These are phyloP conservation scores for Gymnopilus junonius DNA, from an alignment of 768 basidiomycete genomes.

Conservation along the genomic window DNA sequence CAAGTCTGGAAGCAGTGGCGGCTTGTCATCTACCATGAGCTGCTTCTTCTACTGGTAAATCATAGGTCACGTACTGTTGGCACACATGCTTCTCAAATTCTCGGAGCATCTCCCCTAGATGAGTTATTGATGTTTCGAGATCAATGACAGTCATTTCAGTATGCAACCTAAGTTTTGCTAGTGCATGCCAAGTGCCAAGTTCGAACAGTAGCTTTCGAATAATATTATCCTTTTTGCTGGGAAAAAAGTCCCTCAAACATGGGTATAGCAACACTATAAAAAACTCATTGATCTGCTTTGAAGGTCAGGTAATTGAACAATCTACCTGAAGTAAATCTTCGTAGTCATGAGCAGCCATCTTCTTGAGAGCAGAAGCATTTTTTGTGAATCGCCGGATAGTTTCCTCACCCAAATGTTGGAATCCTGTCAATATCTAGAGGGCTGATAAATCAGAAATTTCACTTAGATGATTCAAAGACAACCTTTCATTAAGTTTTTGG, in stretches of 20 bases:
- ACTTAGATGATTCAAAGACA: not conserved
- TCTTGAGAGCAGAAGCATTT: constrained; percentile 35
- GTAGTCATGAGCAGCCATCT: constrained; percentile 38
- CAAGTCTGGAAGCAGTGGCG: not conserved
- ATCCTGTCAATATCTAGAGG: constrained; percentile 26
- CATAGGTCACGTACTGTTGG: constrained; percentile 25
- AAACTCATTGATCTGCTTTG: not conserved
- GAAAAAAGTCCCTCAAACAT: constrained; percentile 39
- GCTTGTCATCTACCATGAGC: constrained; percentile 21
- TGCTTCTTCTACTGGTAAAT: constrained; percentile 35
- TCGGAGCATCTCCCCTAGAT: constrained; percentile 27
- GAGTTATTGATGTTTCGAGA: constrained; percentile 19
- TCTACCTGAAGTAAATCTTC: constrained; percentile 43
- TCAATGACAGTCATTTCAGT: constrained; percentile 21
- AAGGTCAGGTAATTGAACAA: not conserved
- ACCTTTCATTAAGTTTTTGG: constrained; percentile 29
- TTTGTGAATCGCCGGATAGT: constrained; percentile 33
- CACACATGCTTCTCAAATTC: constrained; percentile 28
- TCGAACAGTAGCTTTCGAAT: constrained; percentile 28
- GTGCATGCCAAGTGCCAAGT: constrained; percentile 37
- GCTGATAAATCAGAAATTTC: constrained; percentile 4
- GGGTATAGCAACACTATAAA: constrained; percentile 38
- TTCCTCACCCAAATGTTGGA: too few relatives aligned
- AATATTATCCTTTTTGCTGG: constrained; percentile 26
- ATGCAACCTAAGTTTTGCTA: constrained; percentile 37